These are phyloP conservation scores for Chiua virens DNA, from an alignment of 768 basidiomycete species.

Conservation along the genomic window DNA sequence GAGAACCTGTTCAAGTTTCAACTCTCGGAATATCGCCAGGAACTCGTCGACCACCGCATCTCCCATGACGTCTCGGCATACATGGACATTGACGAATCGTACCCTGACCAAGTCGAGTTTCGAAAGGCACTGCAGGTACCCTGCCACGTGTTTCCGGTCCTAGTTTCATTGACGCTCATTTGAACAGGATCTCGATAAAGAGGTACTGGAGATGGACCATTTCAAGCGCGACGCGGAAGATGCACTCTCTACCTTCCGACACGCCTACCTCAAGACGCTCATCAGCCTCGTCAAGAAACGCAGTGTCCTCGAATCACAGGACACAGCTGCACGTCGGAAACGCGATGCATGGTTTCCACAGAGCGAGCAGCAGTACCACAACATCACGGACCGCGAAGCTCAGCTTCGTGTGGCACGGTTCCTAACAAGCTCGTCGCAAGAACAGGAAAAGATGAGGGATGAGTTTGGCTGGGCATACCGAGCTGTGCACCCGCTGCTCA, in stretches of 20 bases:
- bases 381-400: slow-evolving; percentile 38
- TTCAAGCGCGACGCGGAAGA: slow-evolving; percentile 29
- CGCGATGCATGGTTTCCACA: slow-evolving; percentile 34
- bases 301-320: slow-evolving; percentile 10
- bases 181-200: slow-evolving; percentile 20
- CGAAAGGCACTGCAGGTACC: slow-evolving; percentile 23
- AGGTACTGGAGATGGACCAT: slow-evolving; percentile 16
- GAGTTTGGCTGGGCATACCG: slow-evolving; percentile 55
- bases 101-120: slow-evolving; percentile 27
- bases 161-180: not conserved
- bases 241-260: slow-evolving; percentile 28
- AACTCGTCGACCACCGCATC: slow-evolving; percentile 30
- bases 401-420: slow-evolving; percentile 51
- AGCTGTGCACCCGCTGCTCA: slow-evolving; percentile 44
- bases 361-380: slow-evolving; percentile 27
- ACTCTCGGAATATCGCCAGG: slow-evolving; percentile 31
- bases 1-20: slow-evolving; percentile 32
- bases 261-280: slow-evolving; percentile 30
- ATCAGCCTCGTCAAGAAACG: slow-evolving; percentile 16
- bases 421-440: slow-evolving; percentile 27
- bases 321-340: slow-evolving; percentile 19
- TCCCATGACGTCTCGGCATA: slow-evolving; percentile 26
- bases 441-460: slow-evolving; percentile 46
- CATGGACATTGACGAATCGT: slow-evolving; percentile 28
- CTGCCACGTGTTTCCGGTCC: not conserved